These are phyloP conservation scores for Chimonanthus salicifolius DNA, from an alignment of 164 flowering plant genomes.

Conservation along the genomic window DNA sequence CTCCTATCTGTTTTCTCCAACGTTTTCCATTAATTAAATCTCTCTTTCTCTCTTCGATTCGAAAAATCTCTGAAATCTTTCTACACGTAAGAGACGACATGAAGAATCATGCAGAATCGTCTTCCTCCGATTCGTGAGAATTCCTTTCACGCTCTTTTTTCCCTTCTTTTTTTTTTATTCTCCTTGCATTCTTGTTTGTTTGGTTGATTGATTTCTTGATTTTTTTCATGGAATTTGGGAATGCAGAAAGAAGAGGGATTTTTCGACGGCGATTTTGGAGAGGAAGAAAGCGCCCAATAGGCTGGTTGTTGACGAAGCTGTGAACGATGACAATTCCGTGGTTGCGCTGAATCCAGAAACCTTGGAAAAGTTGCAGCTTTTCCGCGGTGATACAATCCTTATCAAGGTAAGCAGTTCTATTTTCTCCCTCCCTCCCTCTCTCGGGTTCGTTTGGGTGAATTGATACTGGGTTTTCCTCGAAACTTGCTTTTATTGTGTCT, in stretches of 20 bases:
- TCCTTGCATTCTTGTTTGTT: not conserved
- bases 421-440: not conserved
- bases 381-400: conserved; percentile 74
- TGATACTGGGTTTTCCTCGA: too few relatives aligned
- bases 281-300: conserved; percentile 80
- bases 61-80: not conserved
- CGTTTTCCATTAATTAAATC: not conserved
- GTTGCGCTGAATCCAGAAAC: conserved; percentile 70
- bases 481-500: too few relatives aligned
- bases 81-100: conserved; percentile 13
- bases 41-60: not conserved
- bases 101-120: conserved; percentile 56
- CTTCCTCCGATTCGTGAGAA: conserved; percentile 60
- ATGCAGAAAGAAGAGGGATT: conserved; percentile 69
- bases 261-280: conserved; percentile 78
- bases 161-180: not conserved
- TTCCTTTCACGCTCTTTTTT: not conserved
- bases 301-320: conserved; percentile 70
- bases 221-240: conserved; percentile 18
- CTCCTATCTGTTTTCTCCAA: not conserved
- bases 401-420: conserved; percentile 46
- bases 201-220: not conserved
- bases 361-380: conserved; percentile 83
- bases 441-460: too few relatives aligned
- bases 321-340: conserved; percentile 78